Evolutionary conservation across 2,329 filamentous ascomycete genomes (phyloP).

Genomic region (Verticillium nubilum): DNA sequence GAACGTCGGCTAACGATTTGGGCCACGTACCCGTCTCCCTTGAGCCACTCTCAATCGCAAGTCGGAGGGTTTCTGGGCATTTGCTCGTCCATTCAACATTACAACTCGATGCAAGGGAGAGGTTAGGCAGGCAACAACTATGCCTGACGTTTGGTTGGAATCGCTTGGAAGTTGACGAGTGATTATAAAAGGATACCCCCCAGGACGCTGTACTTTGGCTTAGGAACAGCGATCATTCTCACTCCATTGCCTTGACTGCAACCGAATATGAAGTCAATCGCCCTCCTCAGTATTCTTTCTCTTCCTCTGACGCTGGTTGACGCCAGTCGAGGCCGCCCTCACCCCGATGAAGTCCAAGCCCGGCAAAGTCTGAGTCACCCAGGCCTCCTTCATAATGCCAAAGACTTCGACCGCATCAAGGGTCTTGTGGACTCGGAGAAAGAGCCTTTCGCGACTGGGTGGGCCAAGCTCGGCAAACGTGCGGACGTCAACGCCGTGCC

Average conservation of each 20-base stretch:
- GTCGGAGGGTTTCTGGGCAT: no score
- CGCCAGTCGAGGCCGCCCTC: background rate
- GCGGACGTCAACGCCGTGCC: slow-evolving; percentile 22
- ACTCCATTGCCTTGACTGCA: background rate
- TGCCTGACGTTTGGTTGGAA: no score
- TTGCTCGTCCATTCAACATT: no score
- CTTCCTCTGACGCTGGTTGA: background rate
- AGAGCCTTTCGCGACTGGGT: slow-evolving; percentile 28
- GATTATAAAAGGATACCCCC: background rate
- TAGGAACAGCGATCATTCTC: background rate
- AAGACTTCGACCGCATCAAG: slow-evolving; percentile 33
- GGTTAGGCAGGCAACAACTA: no score
- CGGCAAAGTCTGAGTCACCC: background rate
- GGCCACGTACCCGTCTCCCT: no score
- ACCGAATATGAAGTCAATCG: background rate
- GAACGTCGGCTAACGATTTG: no score
- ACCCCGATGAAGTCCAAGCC: background rate
- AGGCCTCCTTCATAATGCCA: slow-evolving; percentile 24
- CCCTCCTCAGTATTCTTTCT: background rate
- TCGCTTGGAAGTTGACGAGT: no score
- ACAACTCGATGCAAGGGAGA: no score
- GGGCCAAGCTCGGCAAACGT: slow-evolving; percentile 24
- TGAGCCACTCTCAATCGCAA: no score
- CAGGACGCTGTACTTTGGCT: background rate
- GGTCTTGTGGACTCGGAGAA: slow-evolving; percentile 23